These are phyloP conservation scores for Globisporangium camurandrum DNA, from an alignment of 352 stramenopile species.

Conservation along the genomic window DNA sequence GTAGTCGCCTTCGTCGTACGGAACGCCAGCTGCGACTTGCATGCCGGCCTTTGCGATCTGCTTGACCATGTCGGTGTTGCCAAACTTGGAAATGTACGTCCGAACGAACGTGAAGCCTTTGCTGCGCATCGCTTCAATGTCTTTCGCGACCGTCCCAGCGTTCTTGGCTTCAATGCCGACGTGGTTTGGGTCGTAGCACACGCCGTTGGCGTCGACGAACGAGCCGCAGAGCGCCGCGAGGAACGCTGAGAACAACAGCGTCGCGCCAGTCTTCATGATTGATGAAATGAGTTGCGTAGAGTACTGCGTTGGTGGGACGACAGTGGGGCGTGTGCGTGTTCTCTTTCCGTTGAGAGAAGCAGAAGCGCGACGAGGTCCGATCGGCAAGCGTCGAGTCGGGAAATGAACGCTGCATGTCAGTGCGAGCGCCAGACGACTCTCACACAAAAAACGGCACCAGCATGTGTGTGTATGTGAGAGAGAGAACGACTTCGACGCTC, in stretches of 20 bases:
- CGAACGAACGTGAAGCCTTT: conserved; percentile 52
- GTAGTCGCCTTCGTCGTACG: conserved; percentile 39
- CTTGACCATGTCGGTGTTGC: conserved; percentile 35
- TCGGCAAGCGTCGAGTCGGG: conserved; percentile 8
- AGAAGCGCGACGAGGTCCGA: conserved; percentile 1
- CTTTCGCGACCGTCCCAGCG: conserved; percentile 21
- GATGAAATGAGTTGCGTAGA: neutral
- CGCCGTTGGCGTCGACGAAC: conserved; percentile 43
- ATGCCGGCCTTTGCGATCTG: conserved; percentile 44
- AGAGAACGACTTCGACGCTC: too few relatives aligned
- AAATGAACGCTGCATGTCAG: conserved; percentile 7
- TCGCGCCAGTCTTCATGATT: conserved; percentile 10
- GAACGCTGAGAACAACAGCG: conserved; percentile 8
- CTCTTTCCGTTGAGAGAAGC: conserved; percentile 8
- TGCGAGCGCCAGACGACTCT: neutral
- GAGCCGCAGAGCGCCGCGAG: conserved; percentile 22
- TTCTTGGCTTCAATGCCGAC: conserved; percentile 19
- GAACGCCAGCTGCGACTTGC: conserved; percentile 38
- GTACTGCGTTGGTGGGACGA: neutral
- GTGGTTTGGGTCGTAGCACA: conserved; percentile 68
- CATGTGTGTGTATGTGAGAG: too few relatives aligned
- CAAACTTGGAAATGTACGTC: conserved; percentile 64
- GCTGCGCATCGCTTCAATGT: conserved; percentile 42
- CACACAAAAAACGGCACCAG: too few relatives aligned
- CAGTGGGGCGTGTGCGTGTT: neutral